Base-by-base conservation (phyloP, 2,329 filamentous ascomycete genomes). In the Simplicillium sp. region DNA sequence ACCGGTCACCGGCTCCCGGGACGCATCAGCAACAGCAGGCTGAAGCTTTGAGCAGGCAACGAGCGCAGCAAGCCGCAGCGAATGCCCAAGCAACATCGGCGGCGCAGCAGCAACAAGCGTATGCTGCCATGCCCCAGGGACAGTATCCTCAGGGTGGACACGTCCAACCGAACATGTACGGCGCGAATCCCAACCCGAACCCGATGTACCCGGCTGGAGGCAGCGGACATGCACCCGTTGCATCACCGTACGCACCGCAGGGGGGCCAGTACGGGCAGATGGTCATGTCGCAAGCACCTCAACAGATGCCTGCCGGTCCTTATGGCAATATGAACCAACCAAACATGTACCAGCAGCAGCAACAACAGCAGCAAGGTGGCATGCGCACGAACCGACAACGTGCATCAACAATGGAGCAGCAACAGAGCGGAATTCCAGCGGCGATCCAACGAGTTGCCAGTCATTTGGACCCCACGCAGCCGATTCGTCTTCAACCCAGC, bases 11-110 rank as follows among this genome's bases (percentile, higher is more conserved):
- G 12, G 88, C 90, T 6, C 90, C 89, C 5, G 90, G 89, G 32
- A 92, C 94, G 13, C 88, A 95, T 58, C 89, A 96, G 60, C 92
- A 97, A 58, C 87, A 95, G 57, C 87, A 95, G 63, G 90, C 88
- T 13, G 92, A 97, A 57, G 87, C 89, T 31, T 67, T 94, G 42
- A 94, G 87, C 68, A 95, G 95, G 63, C 90, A 96, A 62, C 77
- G 90, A 50, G 87, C 31, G 31, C 31, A 33, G 31, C 13, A 13
- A 7, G 31, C 31, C 31, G 13, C 12, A 6, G 31, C 31, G 5
- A 33, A 15, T 33, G 31, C 86, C 11, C 77, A 82, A 50, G 75
- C 74, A 31, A 82, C 82, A 54, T 76, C 77, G 11, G 80, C 77
- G 9, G 75, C 72, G 3, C 80, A 84, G 56, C 73, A 70, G 39